Evolutionary conservation across 345 rosid genomes (phyloP), one percentile per base, ranked within the genome.

Genomic region (Pistacia atlantica): DNA sequence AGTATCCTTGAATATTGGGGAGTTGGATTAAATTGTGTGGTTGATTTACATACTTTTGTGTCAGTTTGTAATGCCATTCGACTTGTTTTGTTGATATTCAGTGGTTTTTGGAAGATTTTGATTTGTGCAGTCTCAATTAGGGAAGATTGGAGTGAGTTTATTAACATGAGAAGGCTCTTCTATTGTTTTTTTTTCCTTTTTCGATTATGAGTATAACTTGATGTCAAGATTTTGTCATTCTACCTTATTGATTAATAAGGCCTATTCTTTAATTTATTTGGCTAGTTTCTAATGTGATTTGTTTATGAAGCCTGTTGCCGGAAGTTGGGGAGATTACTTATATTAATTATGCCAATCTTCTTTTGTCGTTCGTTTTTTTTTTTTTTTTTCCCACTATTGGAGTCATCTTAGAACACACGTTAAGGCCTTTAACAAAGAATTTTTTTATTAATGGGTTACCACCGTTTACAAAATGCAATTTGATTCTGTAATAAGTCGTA

Each of bases 301-400:
- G 9, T 42, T 42, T 42, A 42, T 38, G 42, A 38, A 0, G 42
- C 42, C 46, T 5, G 9, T 42, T 42, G 16, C 55, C 0, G 3
- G 11, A 59, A 72, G 66, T n/a, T 14, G 55, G 42, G 55, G 8
- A 42, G 65, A 58, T 11, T 37, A 8, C 55, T 58, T 51, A 20
- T 45, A 22, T 22, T 72, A 45, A 33, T 72, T 72, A 25, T 17
- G 56, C 22, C 52, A 42, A 70, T 71, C 38, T 8, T 72, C 33
- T 61, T 28, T 48, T 51, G 59, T 31, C 16, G 14, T 45, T 45
- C 22, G n/a, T 17, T 16, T 72, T 54, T 16, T 46, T 33, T 11
- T 60, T 8, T 46, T 9, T 20, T 46, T 10, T 25, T 25, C 25
- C 46, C 46, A 5, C 46, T 0, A 7, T 5, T 42, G 46, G 46